Conservation (phyloP, 139 green algal species). For the Pleodorina starrii region DNA sequence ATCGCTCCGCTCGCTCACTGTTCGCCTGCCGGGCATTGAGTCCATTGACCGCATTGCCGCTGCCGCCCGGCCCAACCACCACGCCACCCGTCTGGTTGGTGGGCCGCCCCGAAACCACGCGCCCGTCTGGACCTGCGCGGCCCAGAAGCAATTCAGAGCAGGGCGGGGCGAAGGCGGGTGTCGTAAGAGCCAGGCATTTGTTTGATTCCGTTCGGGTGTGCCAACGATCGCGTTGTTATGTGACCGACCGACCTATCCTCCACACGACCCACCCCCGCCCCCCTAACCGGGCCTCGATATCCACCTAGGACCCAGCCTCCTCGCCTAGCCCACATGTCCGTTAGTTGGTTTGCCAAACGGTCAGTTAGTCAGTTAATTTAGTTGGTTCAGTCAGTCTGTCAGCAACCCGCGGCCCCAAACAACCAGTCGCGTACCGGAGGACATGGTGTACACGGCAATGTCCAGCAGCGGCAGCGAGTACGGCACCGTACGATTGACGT, state of each 20-base stretch:
- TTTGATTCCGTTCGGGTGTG: neutral
- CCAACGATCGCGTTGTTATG: no score
- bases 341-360: no score
- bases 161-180: neutral
- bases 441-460: neutral
- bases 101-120: slow-evolving; percentile 22
- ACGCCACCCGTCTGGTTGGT: slow-evolving; percentile 31
- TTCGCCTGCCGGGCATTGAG: neutral
- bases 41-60: slow-evolving; percentile 38
- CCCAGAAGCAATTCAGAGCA: neutral
- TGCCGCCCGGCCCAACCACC: neutral
- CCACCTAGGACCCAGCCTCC: no score
- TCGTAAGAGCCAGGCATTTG: neutral
- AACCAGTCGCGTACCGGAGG: neutral
- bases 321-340: no score
- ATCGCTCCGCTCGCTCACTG: neutral
- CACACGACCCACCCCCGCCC: no score
- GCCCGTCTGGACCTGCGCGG: neutral
- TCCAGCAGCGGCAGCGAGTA: slow-evolving; percentile 13
- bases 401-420: no score
- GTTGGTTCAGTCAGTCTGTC: no score
- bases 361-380: no score
- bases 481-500: neutral
- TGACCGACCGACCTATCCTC: no score
- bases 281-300: no score